Base-by-base conservation (phyloP, 2,329 filamentous ascomycete species). In the Cordyceps farinosa region DNA sequence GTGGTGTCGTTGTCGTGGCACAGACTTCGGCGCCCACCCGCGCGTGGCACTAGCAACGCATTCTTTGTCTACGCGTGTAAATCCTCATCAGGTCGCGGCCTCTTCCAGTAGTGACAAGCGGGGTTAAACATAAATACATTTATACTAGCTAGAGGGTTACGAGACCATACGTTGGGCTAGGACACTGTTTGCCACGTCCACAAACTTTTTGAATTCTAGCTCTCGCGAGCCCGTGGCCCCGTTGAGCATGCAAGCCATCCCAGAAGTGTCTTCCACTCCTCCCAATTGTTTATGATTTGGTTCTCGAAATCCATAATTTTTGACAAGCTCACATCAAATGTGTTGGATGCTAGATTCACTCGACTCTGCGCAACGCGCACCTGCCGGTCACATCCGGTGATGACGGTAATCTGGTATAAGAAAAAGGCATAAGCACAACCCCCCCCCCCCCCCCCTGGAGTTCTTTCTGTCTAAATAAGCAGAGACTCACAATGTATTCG, bases 321-420 rank as follows among this genome's bases (percentile, higher is more conserved):
- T 7, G 55, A 58, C 7, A 58, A 32, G 44, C 55, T 48, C 42
- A 58, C n/a, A 15, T 58, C 55, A 11, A 57, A 58, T 4, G n/a
- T 58, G 6, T 38, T 47, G 17, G 1, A 3, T 5, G n/a, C 44
- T 11, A 58, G 13, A 6, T 48, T 58, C 8, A 58, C 30, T 9
- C 22, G 30, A 6, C 55, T 47, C 55, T 58, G 55, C 1, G 55
- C 55, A 29, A 58, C 13, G 17, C 55, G 55, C n/a, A 58, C 42
- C 32, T 58, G 42, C 5, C 55, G 44, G 30, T 58, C 55, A 30
- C 30, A 36, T 47, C 55, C 42, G 32, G 54, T 58, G 30, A 58
- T 27, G 32, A 58, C 7, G 32, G 55, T 58, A 29, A 48, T 47
- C 55, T 58, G n/a, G 3, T 9, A 47, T 29, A 4, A 6, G 10